Base-by-base conservation (phyloP, 2,329 filamentous ascomycete genomes). In the Albifimbria verrucaria region DNA sequence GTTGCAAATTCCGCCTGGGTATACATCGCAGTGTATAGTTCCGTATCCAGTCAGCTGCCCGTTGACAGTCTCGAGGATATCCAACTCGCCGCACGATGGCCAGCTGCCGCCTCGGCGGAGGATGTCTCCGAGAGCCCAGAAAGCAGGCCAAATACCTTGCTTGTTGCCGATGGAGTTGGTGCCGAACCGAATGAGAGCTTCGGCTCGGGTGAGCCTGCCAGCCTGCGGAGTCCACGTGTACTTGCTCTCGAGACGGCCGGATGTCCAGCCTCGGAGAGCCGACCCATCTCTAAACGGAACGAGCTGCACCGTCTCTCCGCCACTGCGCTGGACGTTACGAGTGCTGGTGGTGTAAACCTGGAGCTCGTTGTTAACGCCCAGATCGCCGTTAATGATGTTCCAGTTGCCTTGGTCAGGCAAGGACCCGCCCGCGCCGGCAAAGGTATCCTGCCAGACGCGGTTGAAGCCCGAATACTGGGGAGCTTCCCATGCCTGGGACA, bases 11-110 rank as follows among this genome's bases (percentile, higher is more conserved):
- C 78, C 78, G 18, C 77, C 78, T 4, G 65, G 64, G 4, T 62
- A 55, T 20, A 56, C 55, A 22, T 77, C 77, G 66, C 80, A 84
- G 69, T 84, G 81, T 3, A 77, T 67, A 9, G 77, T 81, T 24
- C 77, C 80, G 50, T 77, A 74, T 11, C 68, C 79, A 2, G 68
- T 71, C 4, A 66, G 65, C 41, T 69, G 51, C 10, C 80, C 81
- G 65, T 82, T 80, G 60, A 82, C 66, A 52, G 74, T 76, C 71
- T 84, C 81, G 63, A 84, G 71, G 59, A 83, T 77, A 62, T 84
- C 81, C 48, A 84, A 69, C 71, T 84, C 81, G 55, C 81, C 62
- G 20, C 55, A 63, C 1, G 53, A 24, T 1, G 62, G 62, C 62
- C 62, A 64, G 12, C 53, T 48, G 11, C 58, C 56, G 1, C 62